phyloP scores from a whole-genome alignment of 208 protist genomes.

The Porcisia deanei region DNA sequence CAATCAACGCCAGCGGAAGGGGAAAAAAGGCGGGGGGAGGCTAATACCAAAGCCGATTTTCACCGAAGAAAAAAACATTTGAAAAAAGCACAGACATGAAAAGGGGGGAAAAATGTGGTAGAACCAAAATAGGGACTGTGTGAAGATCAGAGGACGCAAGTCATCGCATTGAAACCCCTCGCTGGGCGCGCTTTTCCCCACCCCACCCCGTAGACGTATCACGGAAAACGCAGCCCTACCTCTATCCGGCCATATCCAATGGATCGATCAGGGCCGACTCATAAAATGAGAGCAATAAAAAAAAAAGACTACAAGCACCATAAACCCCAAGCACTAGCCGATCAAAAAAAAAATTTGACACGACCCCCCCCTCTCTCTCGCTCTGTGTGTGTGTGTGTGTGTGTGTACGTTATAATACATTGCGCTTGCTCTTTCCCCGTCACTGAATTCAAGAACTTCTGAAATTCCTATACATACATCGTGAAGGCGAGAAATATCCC shows the following conservation, averaged over 20 bases:
- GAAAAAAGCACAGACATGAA: neutral
- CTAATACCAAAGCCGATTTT: neutral
- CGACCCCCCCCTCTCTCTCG: neutral
- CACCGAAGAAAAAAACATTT: neutral
- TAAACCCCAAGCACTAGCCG: slow-evolving; percentile 4
- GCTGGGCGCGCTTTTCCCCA: neutral
- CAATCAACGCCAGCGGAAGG: slow-evolving; percentile 1
- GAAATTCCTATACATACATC: slow-evolving; percentile 11
- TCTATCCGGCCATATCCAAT: neutral
- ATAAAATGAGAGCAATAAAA: slow-evolving; percentile 17
- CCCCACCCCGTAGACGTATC: neutral
- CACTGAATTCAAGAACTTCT: neutral
- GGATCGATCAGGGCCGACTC: neutral
- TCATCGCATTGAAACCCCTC: neutral
- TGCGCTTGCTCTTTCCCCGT: neutral
- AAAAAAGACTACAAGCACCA: slow-evolving; percentile 17
- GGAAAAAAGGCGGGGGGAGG: neutral
- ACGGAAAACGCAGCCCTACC: neutral
- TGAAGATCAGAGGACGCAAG: neutral
- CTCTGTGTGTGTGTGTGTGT: neutral
- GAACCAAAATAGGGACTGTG: slow-evolving; percentile 1
- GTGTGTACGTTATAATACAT: slow-evolving; percentile 6
- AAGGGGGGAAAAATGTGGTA: neutral
- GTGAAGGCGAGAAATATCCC: neutral
- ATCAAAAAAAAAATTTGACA: neutral